A percentile compares a stretch with the other conserved stretches of the same genome.
phyloP scores from a whole-genome alignment of 257 asterid species.

The Nicotiana benthamiana region DNA sequence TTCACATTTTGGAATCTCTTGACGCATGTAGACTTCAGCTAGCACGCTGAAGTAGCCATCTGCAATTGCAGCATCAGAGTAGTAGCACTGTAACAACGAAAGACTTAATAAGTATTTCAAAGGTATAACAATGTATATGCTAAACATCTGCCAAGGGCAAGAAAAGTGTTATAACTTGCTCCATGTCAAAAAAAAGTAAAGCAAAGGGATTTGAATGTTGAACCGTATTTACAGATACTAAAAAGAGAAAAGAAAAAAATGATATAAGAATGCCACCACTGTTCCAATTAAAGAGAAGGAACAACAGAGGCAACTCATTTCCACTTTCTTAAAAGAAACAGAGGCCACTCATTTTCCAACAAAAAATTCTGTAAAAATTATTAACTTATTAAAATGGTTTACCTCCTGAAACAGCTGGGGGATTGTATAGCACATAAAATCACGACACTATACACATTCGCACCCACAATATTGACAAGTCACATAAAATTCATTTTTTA shows the following conservation, averaged over 20 bases:
- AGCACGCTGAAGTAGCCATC: slow-evolving; percentile 99
- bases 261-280: neutral
- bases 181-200: neutral
- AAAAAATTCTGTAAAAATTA: neutral
- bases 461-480: neutral
- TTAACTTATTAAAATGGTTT: neutral
- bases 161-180: neutral
- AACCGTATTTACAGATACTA: neutral
- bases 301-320: slow-evolving; percentile 1
- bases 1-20: slow-evolving; percentile 97
- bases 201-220: neutral
- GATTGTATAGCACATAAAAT: neutral
- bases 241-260: neutral
- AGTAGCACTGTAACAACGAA: slow-evolving; percentile 64
- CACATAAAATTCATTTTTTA: neutral
- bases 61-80: slow-evolving; percentile 96
- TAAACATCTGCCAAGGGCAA: neutral
- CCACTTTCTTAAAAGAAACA: neutral
- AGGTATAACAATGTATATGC: neutral
- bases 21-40: slow-evolving; percentile 99
- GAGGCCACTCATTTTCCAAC: neutral
- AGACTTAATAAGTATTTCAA: slow-evolving; percentile 11
- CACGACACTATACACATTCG: neutral
- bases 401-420: neutral
- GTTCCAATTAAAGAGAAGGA: neutral